A percentile compares a stretch with the other conserved stretches of the same genome.
Conservation (phyloP, 495 filamentous ascomycete genomes). For the Pyronema omphalodes region DNA sequence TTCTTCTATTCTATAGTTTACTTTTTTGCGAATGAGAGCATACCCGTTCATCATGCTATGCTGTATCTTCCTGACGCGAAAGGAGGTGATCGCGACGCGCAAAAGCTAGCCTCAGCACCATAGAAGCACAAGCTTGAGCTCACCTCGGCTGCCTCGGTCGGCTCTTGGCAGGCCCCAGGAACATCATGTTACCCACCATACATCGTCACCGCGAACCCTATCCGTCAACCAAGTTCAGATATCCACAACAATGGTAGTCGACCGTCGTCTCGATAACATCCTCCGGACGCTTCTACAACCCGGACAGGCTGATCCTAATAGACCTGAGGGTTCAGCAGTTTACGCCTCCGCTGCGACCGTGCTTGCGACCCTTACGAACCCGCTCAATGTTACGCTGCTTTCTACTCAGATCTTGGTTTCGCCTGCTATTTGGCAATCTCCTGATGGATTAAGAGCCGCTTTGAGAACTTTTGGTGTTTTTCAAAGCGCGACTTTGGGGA, state of each 20-base stretch:
- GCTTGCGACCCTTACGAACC: constrained; percentile 68
- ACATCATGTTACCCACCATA: constrained; percentile 9
- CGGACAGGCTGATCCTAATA: constrained; percentile 21
- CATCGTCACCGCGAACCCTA: constrained; percentile 10
- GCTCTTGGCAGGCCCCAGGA: not conserved
- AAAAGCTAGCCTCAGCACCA: too few relatives aligned
- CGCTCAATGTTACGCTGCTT: constrained; percentile 73
- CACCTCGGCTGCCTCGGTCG: too few relatives aligned
- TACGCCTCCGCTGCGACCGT: constrained; percentile 66
- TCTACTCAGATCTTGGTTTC: constrained; percentile 76
- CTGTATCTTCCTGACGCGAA: too few relatives aligned
- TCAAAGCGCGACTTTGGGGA: constrained; percentile 56
- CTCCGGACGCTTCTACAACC: constrained; percentile 22
- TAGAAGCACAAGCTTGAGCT: too few relatives aligned
- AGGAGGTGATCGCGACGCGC: too few relatives aligned
- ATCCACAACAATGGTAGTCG: constrained; percentile 17
- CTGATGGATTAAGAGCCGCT: constrained; percentile 50
- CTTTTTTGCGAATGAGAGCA: too few relatives aligned
- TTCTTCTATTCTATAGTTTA: too few relatives aligned
- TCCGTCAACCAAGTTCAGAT: constrained; percentile 3
- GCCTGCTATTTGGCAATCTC: constrained; percentile 65
- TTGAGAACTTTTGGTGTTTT: constrained; percentile 70
- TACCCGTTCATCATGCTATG: too few relatives aligned
- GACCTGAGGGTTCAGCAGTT: constrained; percentile 41
- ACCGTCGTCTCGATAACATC: constrained; percentile 23